Conservation (phyloP, 164 flowering plant genomes). For the Stephania cephalantha region DNA sequence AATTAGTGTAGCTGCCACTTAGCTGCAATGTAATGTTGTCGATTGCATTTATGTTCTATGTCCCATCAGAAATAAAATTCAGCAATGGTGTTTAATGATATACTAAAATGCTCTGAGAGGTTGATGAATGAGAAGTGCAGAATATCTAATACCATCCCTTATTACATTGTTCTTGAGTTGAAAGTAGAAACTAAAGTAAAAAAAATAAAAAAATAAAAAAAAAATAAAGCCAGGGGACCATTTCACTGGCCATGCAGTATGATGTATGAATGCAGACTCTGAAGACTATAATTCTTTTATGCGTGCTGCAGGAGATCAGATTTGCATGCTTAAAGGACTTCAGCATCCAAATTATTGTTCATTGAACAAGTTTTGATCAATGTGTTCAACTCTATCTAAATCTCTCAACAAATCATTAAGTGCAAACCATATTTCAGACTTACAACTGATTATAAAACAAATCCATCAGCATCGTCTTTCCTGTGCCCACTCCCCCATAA, state of each 20-base stretch:
- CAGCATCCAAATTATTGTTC: neutral
- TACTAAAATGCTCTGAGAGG: neutral
- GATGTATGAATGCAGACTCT: neutral
- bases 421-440: slow-evolving; percentile 24
- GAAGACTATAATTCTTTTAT: neutral
- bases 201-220: too few species aligned
- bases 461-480: slow-evolving; percentile 99
- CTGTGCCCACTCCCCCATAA: slow-evolving; percentile 98
- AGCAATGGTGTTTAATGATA: neutral
- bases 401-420: neutral
- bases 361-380: neutral
- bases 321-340: neutral
- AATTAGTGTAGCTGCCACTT: too few species aligned
- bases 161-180: neutral
- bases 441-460: slow-evolving; percentile 83
- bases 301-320: neutral
- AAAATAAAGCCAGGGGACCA: too few species aligned
- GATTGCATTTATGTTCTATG: neutral
- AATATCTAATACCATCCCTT: neutral
- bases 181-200: too few species aligned
- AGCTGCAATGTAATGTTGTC: neutral
- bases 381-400: neutral
- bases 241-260: neutral
- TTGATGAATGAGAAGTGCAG: neutral
- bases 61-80: neutral